Conservation (phyloP, 1,284 basidiomycete genomes). For the Athelia psychrophila region DNA sequence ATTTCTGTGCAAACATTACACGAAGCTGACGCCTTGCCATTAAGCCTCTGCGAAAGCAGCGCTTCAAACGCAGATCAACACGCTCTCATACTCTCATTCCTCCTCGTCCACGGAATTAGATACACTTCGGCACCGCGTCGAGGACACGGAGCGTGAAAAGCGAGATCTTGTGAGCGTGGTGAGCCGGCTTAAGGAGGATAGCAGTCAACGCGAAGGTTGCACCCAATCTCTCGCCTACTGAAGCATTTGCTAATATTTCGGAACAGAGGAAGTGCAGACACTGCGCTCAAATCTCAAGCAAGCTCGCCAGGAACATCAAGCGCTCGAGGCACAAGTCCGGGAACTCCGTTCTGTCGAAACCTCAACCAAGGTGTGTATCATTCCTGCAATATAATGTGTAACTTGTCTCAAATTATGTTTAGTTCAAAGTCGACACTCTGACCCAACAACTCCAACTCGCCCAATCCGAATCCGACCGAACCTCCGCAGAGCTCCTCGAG, state of each 20-base stretch:
- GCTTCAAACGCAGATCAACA: constrained; percentile 52
- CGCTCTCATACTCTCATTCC: constrained; percentile 51
- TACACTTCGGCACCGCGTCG: constrained; percentile 52
- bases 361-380: constrained; percentile 54
- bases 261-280: constrained; percentile 63
- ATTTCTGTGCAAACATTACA: not conserved
- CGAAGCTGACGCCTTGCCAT: constrained; percentile 6
- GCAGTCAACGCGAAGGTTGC: constrained; percentile 62
- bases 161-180: constrained; percentile 74
- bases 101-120: constrained; percentile 61
- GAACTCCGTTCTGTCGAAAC: constrained; percentile 70
- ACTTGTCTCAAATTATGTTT: constrained; percentile 3
- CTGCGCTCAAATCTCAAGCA: constrained; percentile 69
- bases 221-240: constrained; percentile 7
- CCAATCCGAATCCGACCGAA: constrained; percentile 68
- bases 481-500: constrained; percentile 52
- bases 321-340: constrained; percentile 61
- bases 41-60: constrained; percentile 49
- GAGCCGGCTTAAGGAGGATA: constrained; percentile 70
- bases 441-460: constrained; percentile 76
- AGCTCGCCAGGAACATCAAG: constrained; percentile 68
- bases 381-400: not conserved
- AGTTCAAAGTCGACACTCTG: constrained; percentile 81
- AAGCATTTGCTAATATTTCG: constrained; percentile 5
- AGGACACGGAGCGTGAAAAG: constrained; percentile 77